Base-by-base conservation (phyloP, 805 yeast genomes). In the Ogataea nitratoaversa region DNA sequence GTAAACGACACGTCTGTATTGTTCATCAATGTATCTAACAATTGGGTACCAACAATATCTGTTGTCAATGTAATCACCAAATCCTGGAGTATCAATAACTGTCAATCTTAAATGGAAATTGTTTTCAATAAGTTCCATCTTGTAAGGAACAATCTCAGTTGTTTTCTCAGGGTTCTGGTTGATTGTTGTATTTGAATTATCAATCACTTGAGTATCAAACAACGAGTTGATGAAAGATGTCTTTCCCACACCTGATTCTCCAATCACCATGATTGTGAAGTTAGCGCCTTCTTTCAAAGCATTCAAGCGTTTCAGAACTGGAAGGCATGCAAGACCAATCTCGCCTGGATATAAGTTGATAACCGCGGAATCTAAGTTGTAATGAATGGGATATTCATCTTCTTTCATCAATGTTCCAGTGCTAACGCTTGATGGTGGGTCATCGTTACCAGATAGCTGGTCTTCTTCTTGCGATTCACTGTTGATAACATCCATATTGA, bases 161-260 rank as follows among this genome's bases (percentile, higher is more conserved):
- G 70, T 60, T 37, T 51, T 52, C 50, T 47, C 64, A 37, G 67
- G 60, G 32, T 56, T 58, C 25, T 40, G 43, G 36, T 40, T 38
- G 39, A 42, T 16, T n/a, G 32, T 16, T 8, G 59, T 62, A 42
- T 57, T 50, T 36, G 20, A 19, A 25, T 45, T 46, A 19, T 51
- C 68, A 49, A 59, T 60, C 37, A 61, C 66, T 37, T 56, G 31
- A 2, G 81, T 64, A 33, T 82, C 81, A 59, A 87, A 84, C 47
- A 90, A 70, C 8, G 95, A 81, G 68, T 90, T 86, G 51, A 88
- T 67, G 47, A 89, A 86, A 1, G 91, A 78, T 4, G 87, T 77
- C 57, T 86, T 87, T 34, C 95, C 96, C 38, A 85, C 70, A 3
- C 96, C 96, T 37, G 84, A 71, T 61, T 84, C 89, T 23, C 97